Evolutionary conservation across 2,329 filamentous ascomycete species (phyloP).

Genomic region (Sporothrix globosa): DNA sequence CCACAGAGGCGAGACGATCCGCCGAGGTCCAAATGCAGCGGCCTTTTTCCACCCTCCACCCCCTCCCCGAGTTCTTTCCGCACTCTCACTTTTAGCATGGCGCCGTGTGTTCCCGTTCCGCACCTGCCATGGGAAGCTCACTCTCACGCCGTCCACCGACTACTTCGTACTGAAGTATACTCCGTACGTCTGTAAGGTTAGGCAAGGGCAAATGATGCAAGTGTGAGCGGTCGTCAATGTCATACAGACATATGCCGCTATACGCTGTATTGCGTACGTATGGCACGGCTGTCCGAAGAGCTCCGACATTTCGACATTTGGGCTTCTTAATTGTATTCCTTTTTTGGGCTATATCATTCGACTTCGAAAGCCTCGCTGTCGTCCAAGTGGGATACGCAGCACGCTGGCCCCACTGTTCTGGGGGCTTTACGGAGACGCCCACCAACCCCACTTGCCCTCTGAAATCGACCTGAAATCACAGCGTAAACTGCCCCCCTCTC

Average conservation of each 20-base stretch:
- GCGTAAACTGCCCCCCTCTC: background rate
- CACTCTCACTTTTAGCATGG: conserved; percentile 9
- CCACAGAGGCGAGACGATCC: background rate
- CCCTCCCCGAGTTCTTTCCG: background rate
- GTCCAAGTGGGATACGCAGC: background rate
- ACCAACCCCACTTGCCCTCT: conserved; percentile 1
- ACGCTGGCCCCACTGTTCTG: no score
- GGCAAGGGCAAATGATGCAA: background rate
- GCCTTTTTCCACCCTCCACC: background rate
- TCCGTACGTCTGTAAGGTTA: background rate
- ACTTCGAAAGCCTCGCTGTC: background rate
- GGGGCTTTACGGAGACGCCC: background rate
- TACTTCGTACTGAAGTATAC: background rate
- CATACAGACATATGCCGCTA: background rate
- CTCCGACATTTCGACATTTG: background rate
- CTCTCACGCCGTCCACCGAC: background rate
- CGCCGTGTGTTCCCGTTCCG: conserved; percentile 23
- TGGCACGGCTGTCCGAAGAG: background rate
- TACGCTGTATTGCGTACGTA: background rate
- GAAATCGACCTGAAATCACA: conserved; percentile 14
- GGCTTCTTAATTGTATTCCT: background rate
- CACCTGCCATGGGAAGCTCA: conserved; percentile 1
- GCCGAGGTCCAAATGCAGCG: conserved; percentile 1
- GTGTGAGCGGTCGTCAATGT: background rate
- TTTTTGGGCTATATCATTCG: background rate